Evolutionary conservation across 495 filamentous ascomycete genomes (phyloP).

Genomic region (Tuber microsphaerosporum): DNA sequence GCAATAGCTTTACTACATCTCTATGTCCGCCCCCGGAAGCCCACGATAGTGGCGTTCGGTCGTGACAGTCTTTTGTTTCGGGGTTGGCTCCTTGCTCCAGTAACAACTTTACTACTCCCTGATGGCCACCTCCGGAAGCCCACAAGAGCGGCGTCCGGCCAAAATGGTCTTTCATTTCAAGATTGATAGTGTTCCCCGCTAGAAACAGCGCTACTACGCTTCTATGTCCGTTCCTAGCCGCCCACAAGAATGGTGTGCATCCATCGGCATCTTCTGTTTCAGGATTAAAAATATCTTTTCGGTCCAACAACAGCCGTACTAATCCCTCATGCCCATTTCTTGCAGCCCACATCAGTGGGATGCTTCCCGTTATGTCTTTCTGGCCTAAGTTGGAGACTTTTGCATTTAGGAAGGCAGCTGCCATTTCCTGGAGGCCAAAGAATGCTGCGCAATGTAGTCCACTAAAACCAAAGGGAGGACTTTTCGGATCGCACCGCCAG

Average conservation of each 20-base stretch:
- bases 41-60: conserved; percentile 36
- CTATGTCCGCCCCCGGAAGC: conserved; percentile 27
- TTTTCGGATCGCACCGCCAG: background rate
- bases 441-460: background rate
- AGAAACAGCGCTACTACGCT: conserved; percentile 16
- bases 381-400: background rate
- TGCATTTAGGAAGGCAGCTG: background rate
- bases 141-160: conserved; percentile 42
- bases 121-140: conserved; percentile 44
- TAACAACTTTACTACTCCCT: conserved; percentile 34
- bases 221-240: conserved; percentile 28
- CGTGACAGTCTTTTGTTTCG: conserved; percentile 28
- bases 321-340: conserved; percentile 25
- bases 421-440: background rate
- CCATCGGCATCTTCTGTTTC: conserved; percentile 3
- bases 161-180: conserved; percentile 6
- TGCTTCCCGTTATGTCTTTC: conserved; percentile 30
- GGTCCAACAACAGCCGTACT: conserved; percentile 29
- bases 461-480: background rate
- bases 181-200: background rate
- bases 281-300: conserved; percentile 16
- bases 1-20: conserved; percentile 30
- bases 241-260: conserved; percentile 15
- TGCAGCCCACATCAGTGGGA: conserved; percentile 37
- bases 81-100: conserved; percentile 16